These are phyloP conservation scores for Hibiscus mutabilis DNA, from an alignment of 345 rosid species.

Conservation along the genomic window DNA sequence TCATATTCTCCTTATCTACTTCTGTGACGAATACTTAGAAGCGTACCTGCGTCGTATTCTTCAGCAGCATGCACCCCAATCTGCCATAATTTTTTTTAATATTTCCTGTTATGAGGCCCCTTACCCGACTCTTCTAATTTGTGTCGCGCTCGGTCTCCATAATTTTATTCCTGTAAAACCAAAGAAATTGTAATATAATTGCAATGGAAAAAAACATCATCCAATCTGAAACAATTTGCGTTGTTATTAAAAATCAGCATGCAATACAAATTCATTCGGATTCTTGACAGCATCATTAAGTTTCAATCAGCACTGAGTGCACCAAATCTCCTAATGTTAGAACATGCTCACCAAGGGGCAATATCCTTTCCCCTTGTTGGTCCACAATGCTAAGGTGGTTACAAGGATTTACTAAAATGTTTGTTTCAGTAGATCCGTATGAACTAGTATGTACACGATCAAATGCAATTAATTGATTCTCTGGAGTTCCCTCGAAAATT, in stretches of 20 bases:
- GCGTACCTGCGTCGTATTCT: too few relatives aligned
- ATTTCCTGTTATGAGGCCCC: too few relatives aligned
- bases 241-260: background rate
- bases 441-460: conserved; percentile 58
- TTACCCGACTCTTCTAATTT: too few relatives aligned
- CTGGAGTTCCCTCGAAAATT: conserved; percentile 40
- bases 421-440: conserved; percentile 29
- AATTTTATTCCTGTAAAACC: too few relatives aligned
- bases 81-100: too few relatives aligned
- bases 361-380: conserved; percentile 46
- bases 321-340: conserved; percentile 52
- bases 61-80: too few relatives aligned
- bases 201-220: background rate
- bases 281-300: conserved; percentile 13
- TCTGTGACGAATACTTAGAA: too few relatives aligned
- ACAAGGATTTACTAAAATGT: conserved; percentile 65
- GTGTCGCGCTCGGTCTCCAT: too few relatives aligned
- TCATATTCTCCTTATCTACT: too few relatives aligned
- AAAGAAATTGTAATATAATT: background rate
- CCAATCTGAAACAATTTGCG: background rate
- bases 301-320: conserved; percentile 42
- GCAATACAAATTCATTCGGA: background rate
- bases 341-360: conserved; percentile 54
- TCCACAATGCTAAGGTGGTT: conserved; percentile 56
- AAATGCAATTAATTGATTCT: conserved; percentile 68